These are phyloP conservation scores for Sextonia rubra DNA, from an alignment of 164 flowering plant genomes.

Conservation along the genomic window DNA sequence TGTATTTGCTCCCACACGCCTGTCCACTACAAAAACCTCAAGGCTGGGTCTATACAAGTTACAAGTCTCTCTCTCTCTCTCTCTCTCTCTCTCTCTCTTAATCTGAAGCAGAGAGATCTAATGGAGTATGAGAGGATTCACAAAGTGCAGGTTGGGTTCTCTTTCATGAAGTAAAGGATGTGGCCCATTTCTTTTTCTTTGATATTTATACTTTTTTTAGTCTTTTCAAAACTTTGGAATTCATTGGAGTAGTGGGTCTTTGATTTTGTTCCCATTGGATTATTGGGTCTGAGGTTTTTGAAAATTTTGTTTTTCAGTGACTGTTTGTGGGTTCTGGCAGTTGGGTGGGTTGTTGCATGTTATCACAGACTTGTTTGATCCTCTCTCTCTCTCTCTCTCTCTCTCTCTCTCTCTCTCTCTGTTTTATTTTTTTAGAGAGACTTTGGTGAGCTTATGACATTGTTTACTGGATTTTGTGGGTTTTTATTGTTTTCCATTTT, in stretches of 20 bases:
- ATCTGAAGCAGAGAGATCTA: constrained; percentile 18
- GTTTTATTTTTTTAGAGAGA: background rate
- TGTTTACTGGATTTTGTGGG: background rate
- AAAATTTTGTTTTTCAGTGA: background rate
- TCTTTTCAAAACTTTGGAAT: background rate
- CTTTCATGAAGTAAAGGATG: background rate
- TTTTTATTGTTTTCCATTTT: background rate
- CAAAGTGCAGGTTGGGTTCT: constrained; percentile 58
- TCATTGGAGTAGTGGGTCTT: background rate
- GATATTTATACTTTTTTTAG: background rate
- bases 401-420: too few relatives aligned
- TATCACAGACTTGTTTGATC: background rate
- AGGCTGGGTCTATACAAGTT: background rate
- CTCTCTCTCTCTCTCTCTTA: background rate
- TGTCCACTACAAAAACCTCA: background rate
- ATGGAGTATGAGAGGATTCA: constrained; percentile 96
- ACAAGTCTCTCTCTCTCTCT: background rate
- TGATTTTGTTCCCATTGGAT: background rate
- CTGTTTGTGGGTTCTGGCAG: background rate
- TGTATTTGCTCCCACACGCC: background rate
- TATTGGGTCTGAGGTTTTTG: background rate
- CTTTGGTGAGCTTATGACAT: too few relatives aligned
- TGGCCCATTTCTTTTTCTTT: constrained; percentile 6
- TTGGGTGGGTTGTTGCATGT: background rate
- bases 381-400: background rate